phyloP scores from a whole-genome alignment of 495 filamentous ascomycete genomes.

The Penicillium macrosclerotiorum region DNA sequence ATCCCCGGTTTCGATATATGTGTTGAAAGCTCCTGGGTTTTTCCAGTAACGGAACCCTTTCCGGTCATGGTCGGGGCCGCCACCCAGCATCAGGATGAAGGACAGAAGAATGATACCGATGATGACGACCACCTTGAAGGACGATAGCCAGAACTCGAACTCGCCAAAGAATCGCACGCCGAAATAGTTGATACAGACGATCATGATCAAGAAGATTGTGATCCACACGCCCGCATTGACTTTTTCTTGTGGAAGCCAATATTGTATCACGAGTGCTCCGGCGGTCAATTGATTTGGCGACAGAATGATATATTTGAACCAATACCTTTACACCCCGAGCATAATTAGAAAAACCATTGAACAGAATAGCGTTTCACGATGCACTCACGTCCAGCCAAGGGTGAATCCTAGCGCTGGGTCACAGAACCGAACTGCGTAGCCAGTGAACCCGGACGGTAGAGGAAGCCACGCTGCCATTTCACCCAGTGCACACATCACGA shows the following conservation, averaged over 20 bases:
- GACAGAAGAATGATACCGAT: conserved; percentile 63
- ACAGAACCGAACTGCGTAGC: conserved; percentile 60
- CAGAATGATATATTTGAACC: conserved; percentile 69
- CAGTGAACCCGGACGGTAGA: conserved; percentile 57
- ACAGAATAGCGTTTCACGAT: no score
- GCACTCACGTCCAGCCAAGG: conserved; percentile 55
- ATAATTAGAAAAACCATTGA: no score
- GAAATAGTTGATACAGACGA: conserved; percentile 55
- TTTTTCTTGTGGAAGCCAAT: conserved; percentile 54
- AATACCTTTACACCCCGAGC: conserved; percentile 37
- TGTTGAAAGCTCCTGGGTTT: conserved; percentile 61
- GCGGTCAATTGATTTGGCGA: conserved; percentile 83
- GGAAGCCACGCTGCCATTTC: conserved; percentile 72
- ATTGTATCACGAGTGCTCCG: conserved; percentile 71
- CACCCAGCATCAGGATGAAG: conserved; percentile 70
- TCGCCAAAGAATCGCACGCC: conserved; percentile 73
- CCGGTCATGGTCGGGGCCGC: conserved; percentile 66
- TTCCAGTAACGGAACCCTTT: conserved; percentile 80
- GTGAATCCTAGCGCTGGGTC: conserved; percentile 68
- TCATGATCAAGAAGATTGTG: conserved; percentile 50
- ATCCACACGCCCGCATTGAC: conserved; percentile 55
- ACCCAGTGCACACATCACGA: conserved; percentile 64
- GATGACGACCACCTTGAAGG: conserved; percentile 73
- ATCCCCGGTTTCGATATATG: conserved; percentile 38
- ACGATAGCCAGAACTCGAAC: conserved; percentile 78